Evolutionary conservation across 2,329 filamentous ascomycete species (phyloP).

Genomic region (Verticillium zaregamsianum): DNA sequence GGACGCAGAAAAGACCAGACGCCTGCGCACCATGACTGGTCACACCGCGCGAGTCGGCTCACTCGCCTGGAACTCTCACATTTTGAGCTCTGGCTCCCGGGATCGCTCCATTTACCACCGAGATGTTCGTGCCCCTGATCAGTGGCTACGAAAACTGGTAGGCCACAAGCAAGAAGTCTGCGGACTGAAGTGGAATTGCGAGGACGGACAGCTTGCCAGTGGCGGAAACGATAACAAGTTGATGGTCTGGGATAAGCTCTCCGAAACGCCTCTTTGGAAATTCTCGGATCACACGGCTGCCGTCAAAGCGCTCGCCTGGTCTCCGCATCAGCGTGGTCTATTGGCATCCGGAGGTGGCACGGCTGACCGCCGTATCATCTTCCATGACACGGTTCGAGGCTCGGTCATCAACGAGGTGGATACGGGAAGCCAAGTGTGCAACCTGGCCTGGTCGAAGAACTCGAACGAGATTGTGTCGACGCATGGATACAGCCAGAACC

Average conservation of each 20-base stretch:
- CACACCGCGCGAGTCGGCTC: slow-evolving; percentile 92
- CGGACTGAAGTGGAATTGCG: slow-evolving; percentile 93
- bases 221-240: slow-evolving; percentile 98
- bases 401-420: slow-evolving; percentile 82
- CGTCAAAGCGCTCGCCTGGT: slow-evolving; percentile 98
- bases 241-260: slow-evolving; percentile 96
- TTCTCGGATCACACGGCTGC: slow-evolving; percentile 94
- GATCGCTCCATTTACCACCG: slow-evolving; percentile 94
- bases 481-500: slow-evolving; percentile 96
- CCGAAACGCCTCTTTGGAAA: slow-evolving; percentile 87
- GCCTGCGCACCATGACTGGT: slow-evolving; percentile 92
- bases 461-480: slow-evolving; percentile 97
- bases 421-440: slow-evolving; percentile 98
- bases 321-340: slow-evolving; percentile 88
- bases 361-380: slow-evolving; percentile 92
- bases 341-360: slow-evolving; percentile 96
- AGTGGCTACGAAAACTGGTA: slow-evolving; percentile 80
- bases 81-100: slow-evolving; percentile 89
- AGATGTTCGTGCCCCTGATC: slow-evolving; percentile 87
- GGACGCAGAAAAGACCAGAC: slow-evolving; percentile 84
- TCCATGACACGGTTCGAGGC: slow-evolving; percentile 92
- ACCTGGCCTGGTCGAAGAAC: slow-evolving; percentile 94
- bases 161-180: slow-evolving; percentile 99
- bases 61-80: slow-evolving; percentile 96
- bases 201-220: slow-evolving; percentile 90